These are phyloP conservation scores for Fraxinus cuspidata DNA, from an alignment of 257 asterid genomes.

Conservation along the genomic window DNA sequence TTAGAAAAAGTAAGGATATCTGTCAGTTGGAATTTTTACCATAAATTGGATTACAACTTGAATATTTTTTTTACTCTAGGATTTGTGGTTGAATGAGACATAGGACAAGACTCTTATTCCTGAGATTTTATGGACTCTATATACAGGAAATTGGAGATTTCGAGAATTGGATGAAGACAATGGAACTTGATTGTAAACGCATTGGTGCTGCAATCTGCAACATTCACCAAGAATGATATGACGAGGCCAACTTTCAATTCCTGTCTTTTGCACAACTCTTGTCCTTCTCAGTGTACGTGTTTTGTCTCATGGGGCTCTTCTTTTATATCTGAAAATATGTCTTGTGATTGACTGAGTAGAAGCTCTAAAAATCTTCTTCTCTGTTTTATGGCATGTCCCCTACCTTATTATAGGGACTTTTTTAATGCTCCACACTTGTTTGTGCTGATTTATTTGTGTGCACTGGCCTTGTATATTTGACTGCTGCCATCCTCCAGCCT, in stretches of 20 bases:
- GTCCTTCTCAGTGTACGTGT: background rate
- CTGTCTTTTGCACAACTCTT: background rate
- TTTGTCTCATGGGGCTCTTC: background rate
- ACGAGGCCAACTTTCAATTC: slow-evolving; percentile 26
- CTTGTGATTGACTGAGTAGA: background rate
- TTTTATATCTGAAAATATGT: background rate
- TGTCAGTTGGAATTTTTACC: background rate
- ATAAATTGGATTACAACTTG: background rate
- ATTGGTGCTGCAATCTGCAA: slow-evolving; percentile 78
- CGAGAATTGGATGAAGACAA: slow-evolving; percentile 99
- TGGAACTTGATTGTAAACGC: slow-evolving; percentile 94
- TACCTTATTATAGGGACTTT: background rate
- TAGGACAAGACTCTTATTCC: slow-evolving; percentile 9
- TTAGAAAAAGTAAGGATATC: background rate
- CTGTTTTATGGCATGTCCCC: background rate
- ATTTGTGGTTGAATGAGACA: background rate
- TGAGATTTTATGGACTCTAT: slow-evolving; percentile 13
- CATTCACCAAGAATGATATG: slow-evolving; percentile 63
- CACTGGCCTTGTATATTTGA: background rate
- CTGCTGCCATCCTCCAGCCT: background rate
- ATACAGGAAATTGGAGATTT: slow-evolving; percentile 93
- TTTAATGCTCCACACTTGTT: background rate
- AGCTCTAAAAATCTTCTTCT: background rate
- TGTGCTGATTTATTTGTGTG: background rate
- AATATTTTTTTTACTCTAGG: background rate